phyloP scores from a whole-genome alignment of 2,329 filamentous ascomycete genomes.

The Tympanopsis confertula region DNA sequence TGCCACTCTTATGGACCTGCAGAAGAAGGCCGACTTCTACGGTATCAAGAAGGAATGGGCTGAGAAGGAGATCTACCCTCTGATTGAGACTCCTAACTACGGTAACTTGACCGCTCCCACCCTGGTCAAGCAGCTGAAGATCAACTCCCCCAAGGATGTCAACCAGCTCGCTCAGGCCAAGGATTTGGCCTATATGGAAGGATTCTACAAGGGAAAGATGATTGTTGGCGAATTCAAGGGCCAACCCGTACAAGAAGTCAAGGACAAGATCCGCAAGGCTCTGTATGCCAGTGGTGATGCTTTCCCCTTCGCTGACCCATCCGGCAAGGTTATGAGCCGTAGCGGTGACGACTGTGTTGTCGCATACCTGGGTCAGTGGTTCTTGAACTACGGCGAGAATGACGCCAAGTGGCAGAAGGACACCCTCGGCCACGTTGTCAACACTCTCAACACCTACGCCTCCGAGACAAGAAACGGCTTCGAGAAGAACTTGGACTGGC shows the following conservation, averaged over 20 bases:
- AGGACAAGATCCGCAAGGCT: slow-evolving; percentile 70
- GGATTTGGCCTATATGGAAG: slow-evolving; percentile 92
- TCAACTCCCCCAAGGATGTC: slow-evolving; percentile 87
- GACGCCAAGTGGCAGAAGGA: slow-evolving; percentile 1
- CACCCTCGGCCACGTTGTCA: slow-evolving; percentile 9
- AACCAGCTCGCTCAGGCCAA: slow-evolving; percentile 88
- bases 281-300: slow-evolving; percentile 68
- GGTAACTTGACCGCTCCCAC: slow-evolving; percentile 74
- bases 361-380: slow-evolving; percentile 92
- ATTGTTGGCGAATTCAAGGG: slow-evolving; percentile 79
- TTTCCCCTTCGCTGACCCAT: slow-evolving; percentile 88
- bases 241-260: slow-evolving; percentile 73
- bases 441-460: slow-evolving; percentile 69
- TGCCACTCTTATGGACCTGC: slow-evolving; percentile 74
- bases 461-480: slow-evolving; percentile 69
- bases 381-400: slow-evolving; percentile 74
- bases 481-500: slow-evolving; percentile 77
- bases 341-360: slow-evolving; percentile 90
- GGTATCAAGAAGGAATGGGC: slow-evolving; percentile 95
- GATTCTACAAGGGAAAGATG: slow-evolving; percentile 91
- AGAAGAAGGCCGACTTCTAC: slow-evolving; percentile 93
- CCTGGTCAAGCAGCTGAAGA: slow-evolving; percentile 87
- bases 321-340: slow-evolving; percentile 76
- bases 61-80: slow-evolving; percentile 75
- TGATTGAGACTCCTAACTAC: slow-evolving; percentile 81